Conservation (phyloP, 176 grass and related monocot genomes). For the Cymbopogon citratus region DNA sequence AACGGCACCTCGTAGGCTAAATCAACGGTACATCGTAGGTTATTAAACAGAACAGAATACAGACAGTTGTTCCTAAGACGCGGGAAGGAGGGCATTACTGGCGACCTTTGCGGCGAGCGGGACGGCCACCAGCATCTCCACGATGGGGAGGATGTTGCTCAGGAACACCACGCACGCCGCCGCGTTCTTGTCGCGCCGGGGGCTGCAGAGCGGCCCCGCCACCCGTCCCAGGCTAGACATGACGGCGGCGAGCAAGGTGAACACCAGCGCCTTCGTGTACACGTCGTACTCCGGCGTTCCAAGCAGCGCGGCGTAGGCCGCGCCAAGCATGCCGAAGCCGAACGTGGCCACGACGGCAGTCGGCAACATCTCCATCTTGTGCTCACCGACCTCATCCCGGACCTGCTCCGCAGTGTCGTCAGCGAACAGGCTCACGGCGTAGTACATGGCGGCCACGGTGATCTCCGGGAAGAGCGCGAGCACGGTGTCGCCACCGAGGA, state of each 20-base stretch:
- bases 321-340: constrained; percentile 34
- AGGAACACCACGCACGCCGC: constrained; percentile 19
- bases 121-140: constrained; percentile 38
- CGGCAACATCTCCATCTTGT: constrained; percentile 22
- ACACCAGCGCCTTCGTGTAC: constrained; percentile 33
- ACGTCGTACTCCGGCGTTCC: constrained; percentile 29
- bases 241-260: constrained; percentile 29
- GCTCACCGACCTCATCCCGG: background rate
- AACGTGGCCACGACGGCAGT: constrained; percentile 33
- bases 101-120: constrained; percentile 25
- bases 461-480: constrained; percentile 35
- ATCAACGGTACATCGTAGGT: background rate
- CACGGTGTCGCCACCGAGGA: constrained; percentile 16
- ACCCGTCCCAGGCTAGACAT: constrained; percentile 19
- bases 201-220: constrained; percentile 18
- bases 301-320: constrained; percentile 17
- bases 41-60: background rate
- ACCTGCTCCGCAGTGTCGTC: background rate
- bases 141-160: constrained; percentile 25
- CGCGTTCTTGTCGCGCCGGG: constrained; percentile 17
- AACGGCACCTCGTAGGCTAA: background rate
- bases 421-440: background rate
- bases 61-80: background rate
- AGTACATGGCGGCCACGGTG: constrained; percentile 6
- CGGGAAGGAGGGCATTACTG: background rate